Base-by-base conservation (phyloP, 2,329 filamentous ascomycete genomes). In the Colletotrichum tabaci region DNA sequence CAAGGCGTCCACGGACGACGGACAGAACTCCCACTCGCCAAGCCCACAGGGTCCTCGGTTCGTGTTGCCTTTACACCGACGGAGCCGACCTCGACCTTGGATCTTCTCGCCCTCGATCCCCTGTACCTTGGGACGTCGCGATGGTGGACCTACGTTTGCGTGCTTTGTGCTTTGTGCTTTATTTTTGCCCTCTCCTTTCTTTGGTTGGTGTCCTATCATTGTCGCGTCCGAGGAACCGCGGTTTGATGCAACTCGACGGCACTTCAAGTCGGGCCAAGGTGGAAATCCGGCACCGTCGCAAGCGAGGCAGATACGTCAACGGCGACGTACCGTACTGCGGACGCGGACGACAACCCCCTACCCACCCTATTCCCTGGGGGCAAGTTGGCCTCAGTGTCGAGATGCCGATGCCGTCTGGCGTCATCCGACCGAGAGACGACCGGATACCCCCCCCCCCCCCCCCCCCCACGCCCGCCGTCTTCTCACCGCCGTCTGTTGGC, bases 21-120 rank as follows among this genome's bases (percentile, higher is more conserved):
- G 47, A 61, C 35, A 26, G 26, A 21, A 16, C 30, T 35, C 16
- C 35, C 53, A 21, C 42, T 21, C 7, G 40, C 44, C 44, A 47
- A 56, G 18, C 40, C 44, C 47, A 50, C 56, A 50, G 64, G 67
- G 57, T 68, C n/a, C n/a, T 67, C 68, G 64, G 68, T 46, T 71
- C 68, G 68, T 52, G 2, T 57, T 40, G 44, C 44, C 64, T 67
- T 61, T 57, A 57, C 38, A 58, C 57, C 58, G 52, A 71, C 58
- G 23, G 18, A n/a, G 42, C 35, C 56, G 56, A 57, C 53, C 30
- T 46, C 46, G 47, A 30, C 50, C 26, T 30, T 44, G 23, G 16
- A 13, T 26, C 15, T n/a, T 61, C 12, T 62, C 35, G 9, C 21
- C 21, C 61, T 26, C 42, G 16, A 23, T 55, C 53, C 38, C 35